A percentile compares a stretch with the other conserved stretches of the same genome.
These are phyloP conservation scores for Stagonosporopsis chrysanthemi DNA, from an alignment of 2,329 filamentous ascomycete genomes.

Conservation along the genomic window DNA sequence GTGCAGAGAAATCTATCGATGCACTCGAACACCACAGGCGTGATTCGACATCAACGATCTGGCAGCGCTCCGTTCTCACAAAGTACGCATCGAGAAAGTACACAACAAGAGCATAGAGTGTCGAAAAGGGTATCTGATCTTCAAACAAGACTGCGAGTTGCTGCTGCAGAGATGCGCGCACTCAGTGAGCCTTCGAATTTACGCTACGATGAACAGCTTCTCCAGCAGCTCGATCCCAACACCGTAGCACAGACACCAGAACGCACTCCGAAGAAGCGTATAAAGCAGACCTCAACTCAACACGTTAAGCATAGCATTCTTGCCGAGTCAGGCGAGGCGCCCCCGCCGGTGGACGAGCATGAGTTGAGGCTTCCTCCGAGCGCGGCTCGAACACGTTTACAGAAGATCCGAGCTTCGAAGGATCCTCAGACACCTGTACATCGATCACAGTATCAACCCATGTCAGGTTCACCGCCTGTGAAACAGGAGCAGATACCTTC, in stretches of 20 bases:
- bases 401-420: conserved; percentile 26
- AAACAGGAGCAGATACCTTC: conserved; percentile 27
- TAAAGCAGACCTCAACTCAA: conserved; percentile 19
- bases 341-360: conserved; percentile 26
- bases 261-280: conserved; percentile 30
- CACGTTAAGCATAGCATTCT: conserved; percentile 27
- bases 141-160: not conserved
- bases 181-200: conserved; percentile 29
- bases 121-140: not conserved
- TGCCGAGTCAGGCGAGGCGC: conserved; percentile 38
- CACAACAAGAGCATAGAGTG: not conserved
- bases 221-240: conserved; percentile 40
- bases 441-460: conserved; percentile 13
- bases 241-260: conserved; percentile 23
- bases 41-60: conserved; percentile 37
- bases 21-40: conserved; percentile 22
- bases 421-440: conserved; percentile 25
- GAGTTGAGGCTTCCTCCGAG: conserved; percentile 28
- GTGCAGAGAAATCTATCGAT: conserved; percentile 13
- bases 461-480: conserved; percentile 20
- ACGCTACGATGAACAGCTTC: conserved; percentile 11
- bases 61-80: conserved; percentile 39
- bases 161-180: conserved; percentile 27
- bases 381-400: conserved; percentile 35
- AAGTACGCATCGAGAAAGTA: conserved; percentile 25